Base-by-base conservation (phyloP, 139 green algal species). In the Coccomyxa sp. region DNA sequence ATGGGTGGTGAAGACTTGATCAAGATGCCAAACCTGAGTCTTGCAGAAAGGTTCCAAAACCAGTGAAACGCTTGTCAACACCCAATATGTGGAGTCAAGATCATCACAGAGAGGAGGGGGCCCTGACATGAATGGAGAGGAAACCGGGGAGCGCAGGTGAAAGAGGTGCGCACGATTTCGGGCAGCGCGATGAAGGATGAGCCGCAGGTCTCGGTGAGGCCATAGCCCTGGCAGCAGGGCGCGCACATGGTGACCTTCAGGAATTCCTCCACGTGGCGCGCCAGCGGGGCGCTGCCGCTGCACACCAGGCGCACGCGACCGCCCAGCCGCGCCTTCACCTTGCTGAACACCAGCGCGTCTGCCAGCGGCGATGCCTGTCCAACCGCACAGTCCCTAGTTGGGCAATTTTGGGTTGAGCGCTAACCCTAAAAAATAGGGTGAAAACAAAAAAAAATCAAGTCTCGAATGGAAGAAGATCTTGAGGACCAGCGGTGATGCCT, bases 161-260 rank as follows among this genome's bases (percentile, higher is more conserved):
- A 51, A 3, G 3, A 51, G 38, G 38, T 51, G 31, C 32, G 76
- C 38, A 80, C 76, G 13, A 7, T 14, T 14, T 58, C 76, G 30
- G 76, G 76, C 1, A 59, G 32, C 13, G 76, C 76, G 74, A 95
- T 92, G 91, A 94, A 95, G 68, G 92, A 94, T 23, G 89, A 88
- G 3, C 93, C 95, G 82, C 90, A 94, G 0, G 93, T 97, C 91
- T 98, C 95, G 0, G 95, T 98, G 45, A 98, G 89, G 67, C 95
- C 95, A 77, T 98, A 98, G 80, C 95, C 95, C 91, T 96, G 93
- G 21, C 89, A 80, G 32, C 88, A 82, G 31, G 75, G 76, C 81
- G 82, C 88, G 85, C 88, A 91, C 86, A 93, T 90, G 83, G 31
- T 27, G 16, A 60, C 87, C 76, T 87, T 86, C 25, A 94, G 87